A percentile compares a stretch with the other conserved stretches of the same genome.
Evolutionary conservation across 2,329 filamentous ascomycete species (phyloP).

Genomic region (Fusarium brachygibbosum): DNA sequence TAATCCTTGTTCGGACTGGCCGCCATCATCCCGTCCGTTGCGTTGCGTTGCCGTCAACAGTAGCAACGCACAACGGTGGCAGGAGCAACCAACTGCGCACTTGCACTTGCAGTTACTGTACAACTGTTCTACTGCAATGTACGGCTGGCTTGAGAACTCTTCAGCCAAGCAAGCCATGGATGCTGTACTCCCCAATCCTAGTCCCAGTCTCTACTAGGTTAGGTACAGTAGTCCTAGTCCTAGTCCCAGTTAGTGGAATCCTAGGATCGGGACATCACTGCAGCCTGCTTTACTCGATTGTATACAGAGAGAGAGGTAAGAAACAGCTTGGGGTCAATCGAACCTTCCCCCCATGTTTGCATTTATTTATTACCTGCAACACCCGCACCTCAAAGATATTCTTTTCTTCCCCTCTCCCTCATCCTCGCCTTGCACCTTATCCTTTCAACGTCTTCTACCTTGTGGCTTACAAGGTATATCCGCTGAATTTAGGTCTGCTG

Average conservation of each 20-base stretch:
- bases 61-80: not conserved
- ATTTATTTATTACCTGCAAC: conserved; percentile 44
- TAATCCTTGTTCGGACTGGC: conserved; percentile 42
- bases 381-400: conserved; percentile 12
- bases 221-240: not conserved
- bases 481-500: conserved; percentile 35
- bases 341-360: conserved; percentile 19
- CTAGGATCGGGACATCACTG: not conserved
- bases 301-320: conserved; percentile 9
- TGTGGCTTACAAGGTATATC: conserved; percentile 25
- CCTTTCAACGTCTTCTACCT: conserved; percentile 23
- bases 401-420: not conserved
- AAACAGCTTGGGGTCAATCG: conserved; percentile 26
- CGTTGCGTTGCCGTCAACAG: conserved; percentile 23
- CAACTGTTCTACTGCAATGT: not conserved
- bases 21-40: conserved; percentile 19
- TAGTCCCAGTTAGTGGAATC: not conserved
- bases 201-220: not conserved
- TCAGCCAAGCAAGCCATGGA: conserved; percentile 11
- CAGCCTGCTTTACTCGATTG: not conserved
- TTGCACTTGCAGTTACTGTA: not conserved
- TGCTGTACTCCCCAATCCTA: conserved; percentile 16
- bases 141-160: not conserved
- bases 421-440: not conserved
- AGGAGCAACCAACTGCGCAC: conserved; percentile 3